Percentiles rank a stretch among this genome's conserved stretches.
Conservation (phyloP, 176 grass and related monocot species). For the Bolboschoenus planiculmis region DNA sequence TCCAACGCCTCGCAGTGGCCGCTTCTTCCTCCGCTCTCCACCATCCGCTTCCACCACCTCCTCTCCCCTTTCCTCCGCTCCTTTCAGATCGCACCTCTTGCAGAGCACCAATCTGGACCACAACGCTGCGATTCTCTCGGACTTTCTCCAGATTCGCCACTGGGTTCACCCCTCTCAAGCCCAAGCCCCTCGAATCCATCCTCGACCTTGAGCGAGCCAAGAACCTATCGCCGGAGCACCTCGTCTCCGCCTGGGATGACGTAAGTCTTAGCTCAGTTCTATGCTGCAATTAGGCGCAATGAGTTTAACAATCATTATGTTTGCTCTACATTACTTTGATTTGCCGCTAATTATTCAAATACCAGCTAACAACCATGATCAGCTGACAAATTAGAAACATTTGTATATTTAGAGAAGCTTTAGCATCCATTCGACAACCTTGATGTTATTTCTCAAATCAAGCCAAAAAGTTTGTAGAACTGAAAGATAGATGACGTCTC, state of each 20-base stretch:
- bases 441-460: not conserved
- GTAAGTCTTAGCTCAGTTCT: constrained; percentile 31
- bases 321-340: not conserved
- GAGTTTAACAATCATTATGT: not conserved
- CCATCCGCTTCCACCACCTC: not conserved
- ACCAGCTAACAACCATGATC: too few relatives aligned
- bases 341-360: not conserved
- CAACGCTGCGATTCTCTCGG: constrained; percentile 31
- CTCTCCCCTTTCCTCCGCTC: not conserved
- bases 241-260: constrained; percentile 86
- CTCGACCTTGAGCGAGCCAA: constrained; percentile 70
- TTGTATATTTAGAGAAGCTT: not conserved
- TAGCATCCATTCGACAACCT: not conserved
- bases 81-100: not conserved
- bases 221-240: constrained; percentile 51
- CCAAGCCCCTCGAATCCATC: constrained; percentile 56
- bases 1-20: constrained; percentile 17
- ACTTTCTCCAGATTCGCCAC: constrained; percentile 57
- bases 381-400: not conserved
- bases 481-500: too few relatives aligned
- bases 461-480: not conserved
- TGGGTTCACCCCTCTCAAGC: constrained; percentile 72
- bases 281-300: not conserved
- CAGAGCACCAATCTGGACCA: too few relatives aligned
- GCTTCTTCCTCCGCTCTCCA: constrained; percentile 13